These are phyloP conservation scores for Lichtheimia ornata DNA, from an alignment of 371 early-diverging fungal genomes.

Conservation along the genomic window DNA sequence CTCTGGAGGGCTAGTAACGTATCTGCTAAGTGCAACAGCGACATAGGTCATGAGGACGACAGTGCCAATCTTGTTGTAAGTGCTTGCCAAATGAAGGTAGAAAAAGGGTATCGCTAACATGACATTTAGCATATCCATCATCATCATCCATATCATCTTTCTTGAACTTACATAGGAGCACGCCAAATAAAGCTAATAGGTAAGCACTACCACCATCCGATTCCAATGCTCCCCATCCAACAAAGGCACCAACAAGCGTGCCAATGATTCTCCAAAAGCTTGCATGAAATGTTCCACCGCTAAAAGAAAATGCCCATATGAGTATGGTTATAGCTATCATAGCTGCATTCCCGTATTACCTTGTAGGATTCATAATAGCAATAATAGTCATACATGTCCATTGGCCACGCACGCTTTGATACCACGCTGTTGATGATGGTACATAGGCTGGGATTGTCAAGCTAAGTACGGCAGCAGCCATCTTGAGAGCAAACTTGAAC, in stretches of 20 bases:
- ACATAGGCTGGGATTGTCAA: constrained; percentile 55
- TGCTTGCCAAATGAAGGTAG: constrained; percentile 48
- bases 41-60: constrained; percentile 45
- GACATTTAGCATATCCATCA: background rate
- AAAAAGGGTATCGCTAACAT: constrained; percentile 43
- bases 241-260: constrained; percentile 51
- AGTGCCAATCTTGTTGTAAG: constrained; percentile 46
- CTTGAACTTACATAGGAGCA: constrained; percentile 48
- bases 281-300: constrained; percentile 58
- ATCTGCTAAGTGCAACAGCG: constrained; percentile 44
- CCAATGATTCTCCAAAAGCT: constrained; percentile 60
- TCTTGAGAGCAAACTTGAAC: constrained; percentile 61
- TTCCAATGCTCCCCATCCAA: constrained; percentile 54
- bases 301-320: constrained; percentile 1
- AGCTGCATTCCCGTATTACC: constrained; percentile 18
- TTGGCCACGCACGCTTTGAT: constrained; percentile 52
- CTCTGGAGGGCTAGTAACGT: constrained; percentile 33
- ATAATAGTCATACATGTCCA: constrained; percentile 64
- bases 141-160: background rate
- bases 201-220: constrained; percentile 53
- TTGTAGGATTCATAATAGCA: constrained; percentile 63
- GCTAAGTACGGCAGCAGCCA: constrained; percentile 51
- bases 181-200: constrained; percentile 53
- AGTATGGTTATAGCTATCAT: background rate
- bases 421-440: constrained; percentile 37